phyloP scores from a whole-genome alignment of 805 yeast genomes.

The Wickerhamiella parazyma region DNA sequence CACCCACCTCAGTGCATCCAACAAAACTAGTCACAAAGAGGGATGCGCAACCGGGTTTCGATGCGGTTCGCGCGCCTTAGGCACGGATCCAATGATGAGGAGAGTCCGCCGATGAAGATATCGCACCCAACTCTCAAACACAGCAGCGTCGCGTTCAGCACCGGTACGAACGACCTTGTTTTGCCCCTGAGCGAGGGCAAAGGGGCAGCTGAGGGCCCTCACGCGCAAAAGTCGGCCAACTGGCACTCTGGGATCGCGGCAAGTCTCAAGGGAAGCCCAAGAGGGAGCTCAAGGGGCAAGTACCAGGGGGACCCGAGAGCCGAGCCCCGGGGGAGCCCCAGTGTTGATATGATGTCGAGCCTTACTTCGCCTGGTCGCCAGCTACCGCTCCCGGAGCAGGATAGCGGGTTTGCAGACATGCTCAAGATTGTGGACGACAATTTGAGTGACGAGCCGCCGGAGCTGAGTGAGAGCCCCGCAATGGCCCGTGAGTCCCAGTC shows the following conservation, averaged over 20 bases:
- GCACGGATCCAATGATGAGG: not conserved
- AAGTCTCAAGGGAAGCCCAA: too few species aligned
- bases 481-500: not conserved
- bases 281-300: too few species aligned
- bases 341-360: too few species aligned
- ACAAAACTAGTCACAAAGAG: too few species aligned
- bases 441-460: not conserved
- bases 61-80: slow-evolving; percentile 6
- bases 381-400: not conserved
- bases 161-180: not conserved
- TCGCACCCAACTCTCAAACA: slow-evolving; percentile 5
- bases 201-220: not conserved
- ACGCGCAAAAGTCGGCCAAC: not conserved
- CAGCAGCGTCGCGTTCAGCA: slow-evolving; percentile 1
- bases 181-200: not conserved
- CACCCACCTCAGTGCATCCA: not conserved
- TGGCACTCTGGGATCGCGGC: too few species aligned
- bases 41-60: slow-evolving; percentile 3
- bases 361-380: not conserved
- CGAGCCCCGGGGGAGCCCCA: too few species aligned
- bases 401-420: not conserved
- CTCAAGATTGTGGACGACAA: not conserved
- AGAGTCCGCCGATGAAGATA: slow-evolving; percentile 1
- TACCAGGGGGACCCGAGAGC: not conserved
- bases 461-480: slow-evolving; percentile 3